phyloP scores from a whole-genome alignment of 1,284 basidiomycete genomes.

The Rhodotorula sp. region DNA sequence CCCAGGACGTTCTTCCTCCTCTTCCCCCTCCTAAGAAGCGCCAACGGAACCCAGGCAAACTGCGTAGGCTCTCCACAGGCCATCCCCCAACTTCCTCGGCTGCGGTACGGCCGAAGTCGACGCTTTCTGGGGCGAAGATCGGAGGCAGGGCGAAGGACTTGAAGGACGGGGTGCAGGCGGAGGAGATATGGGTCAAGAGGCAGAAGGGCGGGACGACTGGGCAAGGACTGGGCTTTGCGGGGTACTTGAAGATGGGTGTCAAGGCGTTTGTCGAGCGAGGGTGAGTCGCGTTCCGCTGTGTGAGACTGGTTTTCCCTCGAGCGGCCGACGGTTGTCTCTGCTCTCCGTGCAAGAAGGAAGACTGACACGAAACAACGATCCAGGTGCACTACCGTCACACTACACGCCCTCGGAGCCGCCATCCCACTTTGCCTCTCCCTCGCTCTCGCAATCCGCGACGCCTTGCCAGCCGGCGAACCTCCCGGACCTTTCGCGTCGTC shows the following conservation, averaged over 20 bases:
- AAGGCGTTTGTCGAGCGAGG: conserved; percentile 41
- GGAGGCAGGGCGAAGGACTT: conserved; percentile 36
- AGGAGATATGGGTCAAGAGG: conserved; percentile 42
- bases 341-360: accelerated
- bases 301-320: too few relatives aligned
- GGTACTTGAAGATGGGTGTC: conserved; percentile 41
- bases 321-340: too few relatives aligned
- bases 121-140: conserved; percentile 25
- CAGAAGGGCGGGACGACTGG: background rate
- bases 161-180: conserved; percentile 11
- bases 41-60: conserved; percentile 8
- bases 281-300: conserved; percentile 20
- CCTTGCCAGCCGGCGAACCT: conserved; percentile 38
- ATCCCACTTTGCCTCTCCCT: conserved; percentile 43
- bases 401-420: conserved; percentile 43
- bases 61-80: conserved; percentile 29
- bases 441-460: conserved; percentile 41
- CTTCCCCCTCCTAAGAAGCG: conserved; percentile 23
- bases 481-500: background rate
- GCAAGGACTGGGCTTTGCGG: conserved; percentile 35
- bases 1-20: background rate
- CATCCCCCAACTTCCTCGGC: conserved; percentile 8
- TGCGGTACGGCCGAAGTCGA: background rate
- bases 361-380: background rate
- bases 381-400: conserved; percentile 29